These are phyloP conservation scores for Stephania cephalantha DNA, from an alignment of 164 flowering plant genomes.

Conservation along the genomic window DNA sequence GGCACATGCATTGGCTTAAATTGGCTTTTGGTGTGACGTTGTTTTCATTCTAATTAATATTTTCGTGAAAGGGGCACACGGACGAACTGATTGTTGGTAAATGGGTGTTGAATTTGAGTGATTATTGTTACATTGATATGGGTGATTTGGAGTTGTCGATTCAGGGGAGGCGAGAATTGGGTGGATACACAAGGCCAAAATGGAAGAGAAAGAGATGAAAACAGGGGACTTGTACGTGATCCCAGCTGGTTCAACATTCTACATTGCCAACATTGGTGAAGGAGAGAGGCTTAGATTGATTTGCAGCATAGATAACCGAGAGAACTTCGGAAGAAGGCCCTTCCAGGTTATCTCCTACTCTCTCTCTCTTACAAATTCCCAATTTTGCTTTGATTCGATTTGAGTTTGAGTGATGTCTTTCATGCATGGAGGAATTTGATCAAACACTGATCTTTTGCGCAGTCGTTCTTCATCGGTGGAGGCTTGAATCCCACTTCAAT, in stretches of 20 bases:
- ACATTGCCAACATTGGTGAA: conserved; percentile 54
- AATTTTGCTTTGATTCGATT: too few species aligned
- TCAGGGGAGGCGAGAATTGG: conserved; percentile 81
- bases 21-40: too few species aligned
- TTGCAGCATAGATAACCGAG: conserved; percentile 70
- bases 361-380: neutral
- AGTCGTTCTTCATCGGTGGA: conserved; percentile 92
- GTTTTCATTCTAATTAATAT: too few species aligned
- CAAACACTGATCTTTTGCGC: conserved; percentile 11
- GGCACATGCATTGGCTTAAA: too few species aligned
- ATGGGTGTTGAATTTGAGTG: too few species aligned
- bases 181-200: conserved; percentile 43
- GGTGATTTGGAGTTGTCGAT: neutral
- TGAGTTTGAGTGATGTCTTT: too few species aligned
- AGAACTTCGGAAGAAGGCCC: conserved; percentile 39
- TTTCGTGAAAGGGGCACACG: too few species aligned
- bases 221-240: conserved; percentile 67
- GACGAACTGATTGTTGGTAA: too few species aligned
- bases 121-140: neutral
- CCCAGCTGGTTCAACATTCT: conserved; percentile 81
- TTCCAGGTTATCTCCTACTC: conserved; percentile 40
- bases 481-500: conserved; percentile 60
- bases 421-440: neutral
- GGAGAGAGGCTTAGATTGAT: conserved; percentile 68
- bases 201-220: conserved; percentile 51